Evolutionary conservation across 345 rosid genomes (phyloP).

Genomic region (Microcos paniculata): DNA sequence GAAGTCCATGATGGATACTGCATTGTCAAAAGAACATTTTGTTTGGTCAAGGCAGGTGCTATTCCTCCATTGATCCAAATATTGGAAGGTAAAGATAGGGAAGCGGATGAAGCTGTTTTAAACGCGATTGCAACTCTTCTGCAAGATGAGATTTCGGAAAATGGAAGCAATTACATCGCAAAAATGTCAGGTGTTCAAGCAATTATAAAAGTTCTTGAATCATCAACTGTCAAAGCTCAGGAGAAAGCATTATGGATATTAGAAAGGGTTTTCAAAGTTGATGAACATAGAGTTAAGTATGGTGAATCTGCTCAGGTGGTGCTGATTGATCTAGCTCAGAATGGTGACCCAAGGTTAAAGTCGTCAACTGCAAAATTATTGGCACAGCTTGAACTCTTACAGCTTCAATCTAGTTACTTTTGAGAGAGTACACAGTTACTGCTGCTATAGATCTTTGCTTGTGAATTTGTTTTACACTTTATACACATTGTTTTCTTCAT

Average conservation of each 20-base stretch:
- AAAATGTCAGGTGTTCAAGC: constrained; percentile 36
- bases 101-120: constrained; percentile 55
- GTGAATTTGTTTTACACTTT: not conserved
- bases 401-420: constrained; percentile 60
- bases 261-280: constrained; percentile 49
- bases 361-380: constrained; percentile 43
- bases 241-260: constrained; percentile 58
- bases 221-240: constrained; percentile 42
- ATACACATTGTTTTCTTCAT: not conserved
- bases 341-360: constrained; percentile 44
- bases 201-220: constrained; percentile 43
- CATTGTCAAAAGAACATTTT: constrained; percentile 46
- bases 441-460: not conserved
- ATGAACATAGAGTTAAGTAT: constrained; percentile 38
- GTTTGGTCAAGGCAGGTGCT: constrained; percentile 65
- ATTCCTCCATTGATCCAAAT: constrained; percentile 41
- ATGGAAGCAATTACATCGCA: constrained; percentile 50
- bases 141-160: constrained; percentile 58
- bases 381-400: constrained; percentile 60
- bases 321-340: constrained; percentile 60
- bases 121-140: constrained; percentile 54
- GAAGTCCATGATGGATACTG: constrained; percentile 57
- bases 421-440: constrained; percentile 13
- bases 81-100: constrained; percentile 48
- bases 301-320: constrained; percentile 54